Base-by-base conservation (phyloP, 2,329 filamentous ascomycete genomes). In the Passalora sequoiae region DNA sequence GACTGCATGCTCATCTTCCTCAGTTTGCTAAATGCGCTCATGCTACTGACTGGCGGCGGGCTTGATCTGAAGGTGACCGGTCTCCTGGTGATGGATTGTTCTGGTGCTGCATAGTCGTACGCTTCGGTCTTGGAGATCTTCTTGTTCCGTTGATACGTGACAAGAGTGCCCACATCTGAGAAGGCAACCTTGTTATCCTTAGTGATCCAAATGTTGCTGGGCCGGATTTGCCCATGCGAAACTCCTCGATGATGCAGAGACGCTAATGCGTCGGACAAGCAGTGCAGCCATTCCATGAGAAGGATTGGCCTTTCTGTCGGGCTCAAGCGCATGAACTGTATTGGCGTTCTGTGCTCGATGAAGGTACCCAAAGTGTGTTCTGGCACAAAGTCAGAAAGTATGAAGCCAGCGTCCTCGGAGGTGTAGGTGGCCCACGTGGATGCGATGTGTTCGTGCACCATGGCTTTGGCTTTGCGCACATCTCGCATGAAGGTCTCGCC, bases 201-300 rank as follows among this genome's bases (percentile, higher is more conserved):
- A 54, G 82, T 78, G 54, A 88, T 77, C 55, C 84, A 72, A 17
- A 89, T 73, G 7, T 82, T 84, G 0, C 82, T 83, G 1, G 84
- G 84, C 48, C 78, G 79, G 60, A 89, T 86, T 37, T 78, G 80
- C 16, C 77, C 76, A 55, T 89, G 84, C 2, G 76, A 75, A 17
- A 78, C 73, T 1, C 80, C 78, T 36, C 74, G 74, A 49, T 73
- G 74, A 59, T 89, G 84, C 2, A 89, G 66, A 49, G 76, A 84
- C 40, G 80, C 77, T 12, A 88, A 59, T 1, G 83, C 80, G 60
- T 86, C 81, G 29, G 76, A 72, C 3, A 89, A 71, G 60, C 84
- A 89, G 57, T 84, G 79, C 56, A 88, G 77, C 84, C 84, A 89
- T 60, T 85, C 81, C 59, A 86, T 70, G 4, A 87, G 61, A 12